These are phyloP conservation scores for Termitomyces sp. DNA, from an alignment of 768 basidiomycete species.

Conservation along the genomic window DNA sequence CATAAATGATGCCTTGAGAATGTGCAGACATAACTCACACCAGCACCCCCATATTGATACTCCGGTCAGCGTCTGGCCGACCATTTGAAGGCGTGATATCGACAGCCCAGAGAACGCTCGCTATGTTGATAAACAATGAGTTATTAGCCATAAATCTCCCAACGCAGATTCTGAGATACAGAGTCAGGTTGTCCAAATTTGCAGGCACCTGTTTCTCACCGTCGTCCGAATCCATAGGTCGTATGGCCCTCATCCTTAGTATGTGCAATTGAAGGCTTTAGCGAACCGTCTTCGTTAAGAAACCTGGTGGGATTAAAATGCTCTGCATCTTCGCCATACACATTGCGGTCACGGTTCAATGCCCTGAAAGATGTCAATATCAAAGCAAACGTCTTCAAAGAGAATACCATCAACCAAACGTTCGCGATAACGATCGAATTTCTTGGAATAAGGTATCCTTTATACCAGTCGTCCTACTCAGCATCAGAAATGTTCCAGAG, in stretches of 20 bases:
- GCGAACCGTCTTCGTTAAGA: not conserved
- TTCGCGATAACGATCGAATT: not conserved
- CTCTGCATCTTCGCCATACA: not conserved
- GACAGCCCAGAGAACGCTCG: not conserved
- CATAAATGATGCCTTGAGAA: not conserved
- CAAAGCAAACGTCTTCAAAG: not conserved
- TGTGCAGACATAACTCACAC: not conserved
- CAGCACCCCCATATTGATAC: not conserved
- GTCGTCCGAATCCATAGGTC: not conserved
- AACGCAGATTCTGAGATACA: not conserved
- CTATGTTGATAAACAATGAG: not conserved
- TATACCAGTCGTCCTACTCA: not conserved
- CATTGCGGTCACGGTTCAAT: not conserved
- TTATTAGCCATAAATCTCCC: not conserved
- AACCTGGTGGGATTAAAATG: not conserved
- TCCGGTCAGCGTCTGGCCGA: not conserved
- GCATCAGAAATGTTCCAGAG: not conserved
- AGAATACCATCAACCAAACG: not conserved
- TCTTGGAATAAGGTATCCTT: not conserved
- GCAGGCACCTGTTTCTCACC: not conserved
- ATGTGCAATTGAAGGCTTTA: not conserved
- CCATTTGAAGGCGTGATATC: not conserved
- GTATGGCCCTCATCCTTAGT: not conserved
- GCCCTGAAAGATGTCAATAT: not conserved
- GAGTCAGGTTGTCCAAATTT: not conserved